A percentile compares a stretch with the other conserved stretches of the same genome.
These are phyloP conservation scores for Whalleya microplaca DNA, from an alignment of 2,329 filamentous ascomycete genomes.

Conservation along the genomic window DNA sequence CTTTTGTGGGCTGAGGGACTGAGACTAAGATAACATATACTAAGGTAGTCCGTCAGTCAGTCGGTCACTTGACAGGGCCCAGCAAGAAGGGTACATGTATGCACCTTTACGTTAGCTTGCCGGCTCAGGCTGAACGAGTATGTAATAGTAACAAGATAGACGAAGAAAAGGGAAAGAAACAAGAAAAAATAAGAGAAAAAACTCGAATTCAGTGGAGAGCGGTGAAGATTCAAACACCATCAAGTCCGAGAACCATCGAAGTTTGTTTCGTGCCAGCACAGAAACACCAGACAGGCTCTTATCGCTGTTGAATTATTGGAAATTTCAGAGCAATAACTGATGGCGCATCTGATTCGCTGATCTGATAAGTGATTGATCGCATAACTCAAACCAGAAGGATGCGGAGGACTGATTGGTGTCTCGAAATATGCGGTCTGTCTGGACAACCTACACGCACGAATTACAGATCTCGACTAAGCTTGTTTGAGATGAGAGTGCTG, in stretches of 20 bases:
- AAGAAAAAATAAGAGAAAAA: no score
- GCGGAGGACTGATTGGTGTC: conserved; percentile 16
- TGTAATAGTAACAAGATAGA: neutral
- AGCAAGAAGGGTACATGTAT: neutral
- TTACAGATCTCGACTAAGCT: neutral
- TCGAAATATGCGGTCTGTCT: conserved; percentile 23
- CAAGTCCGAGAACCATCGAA: no score
- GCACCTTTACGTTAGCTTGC: no score
- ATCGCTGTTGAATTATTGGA: conserved; percentile 16
- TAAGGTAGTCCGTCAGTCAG: neutral
- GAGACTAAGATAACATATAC: neutral
- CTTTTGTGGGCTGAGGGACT: neutral
- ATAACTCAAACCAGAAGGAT: conserved; percentile 23
- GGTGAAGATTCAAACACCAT: neutral
- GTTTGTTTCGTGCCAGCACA: no score
- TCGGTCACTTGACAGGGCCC: neutral
- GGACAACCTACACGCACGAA: conserved; percentile 10
- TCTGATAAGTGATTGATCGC: conserved; percentile 27
- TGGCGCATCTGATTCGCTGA: conserved; percentile 13
- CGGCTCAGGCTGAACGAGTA: no score
- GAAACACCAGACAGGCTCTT: conserved; percentile 11
- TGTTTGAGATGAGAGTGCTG: neutral
- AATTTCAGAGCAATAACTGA: conserved; percentile 10
- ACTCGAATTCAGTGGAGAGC: conserved; percentile 6
- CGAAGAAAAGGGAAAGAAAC: neutral